Evolutionary conservation across 352 stramenopile genomes (phyloP).

Genomic region (Pythium catenulatum): DNA sequence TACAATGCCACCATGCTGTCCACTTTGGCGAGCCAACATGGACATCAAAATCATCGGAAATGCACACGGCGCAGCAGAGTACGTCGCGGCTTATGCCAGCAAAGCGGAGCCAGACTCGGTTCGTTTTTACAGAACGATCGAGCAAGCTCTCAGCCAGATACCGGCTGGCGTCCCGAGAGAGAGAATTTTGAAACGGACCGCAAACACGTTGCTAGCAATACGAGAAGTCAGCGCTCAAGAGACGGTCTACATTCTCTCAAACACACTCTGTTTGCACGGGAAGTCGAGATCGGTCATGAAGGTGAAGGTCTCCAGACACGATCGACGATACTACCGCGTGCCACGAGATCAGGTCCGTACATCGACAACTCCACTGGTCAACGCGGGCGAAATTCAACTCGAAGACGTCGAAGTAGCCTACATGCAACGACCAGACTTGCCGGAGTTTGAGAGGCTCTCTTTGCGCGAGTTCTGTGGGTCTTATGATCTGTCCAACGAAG

Average conservation of each 20-base stretch:
- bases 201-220: not conserved
- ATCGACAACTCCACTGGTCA: not conserved
- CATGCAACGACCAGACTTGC: not conserved
- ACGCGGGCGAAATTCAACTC: not conserved
- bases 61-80: constrained; percentile 41
- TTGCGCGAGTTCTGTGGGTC: not conserved
- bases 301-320: constrained; percentile 9
- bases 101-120: constrained; percentile 37
- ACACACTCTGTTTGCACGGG: not conserved
- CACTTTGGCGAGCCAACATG: constrained; percentile 58
- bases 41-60: constrained; percentile 45
- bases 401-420: not conserved
- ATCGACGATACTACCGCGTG: not conserved
- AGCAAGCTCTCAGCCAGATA: not conserved
- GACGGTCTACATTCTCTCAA: constrained; percentile 11
- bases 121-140: constrained; percentile 29
- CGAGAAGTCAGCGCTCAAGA: constrained; percentile 32
- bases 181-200: not conserved
- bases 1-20: constrained; percentile 3
- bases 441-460: not conserved
- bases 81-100: constrained; percentile 47
- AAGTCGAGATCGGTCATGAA: not conserved
- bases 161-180: not conserved
- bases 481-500: not conserved
- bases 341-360: not conserved